Evolutionary conservation across 2,329 filamentous ascomycete genomes (phyloP).

Genomic region (Emydomyces testavorans): DNA sequence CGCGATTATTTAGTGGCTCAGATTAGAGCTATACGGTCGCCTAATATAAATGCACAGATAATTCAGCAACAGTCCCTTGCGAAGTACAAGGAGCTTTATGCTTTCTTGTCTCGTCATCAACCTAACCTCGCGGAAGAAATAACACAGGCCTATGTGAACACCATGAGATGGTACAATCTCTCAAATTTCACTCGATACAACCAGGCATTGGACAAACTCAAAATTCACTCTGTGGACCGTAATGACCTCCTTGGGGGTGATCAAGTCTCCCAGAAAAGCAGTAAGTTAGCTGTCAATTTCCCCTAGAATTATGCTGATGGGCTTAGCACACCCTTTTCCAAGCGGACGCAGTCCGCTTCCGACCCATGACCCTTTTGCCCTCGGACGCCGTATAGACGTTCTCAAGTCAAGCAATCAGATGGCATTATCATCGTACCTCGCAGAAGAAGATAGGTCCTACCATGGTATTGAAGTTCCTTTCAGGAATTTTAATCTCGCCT

Average conservation of each 20-base stretch:
- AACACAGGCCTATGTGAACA: conserved; percentile 86
- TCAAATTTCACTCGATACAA: conserved; percentile 86
- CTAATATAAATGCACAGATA: conserved; percentile 92
- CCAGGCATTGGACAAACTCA: conserved; percentile 70
- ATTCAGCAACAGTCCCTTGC: conserved; percentile 90
- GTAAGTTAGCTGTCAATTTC: conserved; percentile 22
- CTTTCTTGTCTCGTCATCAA: conserved; percentile 74
- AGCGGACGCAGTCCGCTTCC: conserved; percentile 30
- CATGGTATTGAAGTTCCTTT: conserved; percentile 89
- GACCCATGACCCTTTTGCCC: conserved; percentile 71
- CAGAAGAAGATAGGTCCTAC: conserved; percentile 73
- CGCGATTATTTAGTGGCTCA: conserved; percentile 88
- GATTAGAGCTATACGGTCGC: conserved; percentile 85
- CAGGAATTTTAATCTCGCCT: conserved; percentile 83
- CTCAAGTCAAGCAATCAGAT: conserved; percentile 61
- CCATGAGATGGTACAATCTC: conserved; percentile 96
- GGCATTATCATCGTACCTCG: conserved; percentile 75
- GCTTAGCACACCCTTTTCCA: conserved; percentile 28
- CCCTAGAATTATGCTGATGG: not conserved
- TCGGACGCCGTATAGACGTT: conserved; percentile 76
- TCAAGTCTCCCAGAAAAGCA: conserved; percentile 51
- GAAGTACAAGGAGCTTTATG: conserved; percentile 75
- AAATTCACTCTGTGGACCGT: conserved; percentile 69
- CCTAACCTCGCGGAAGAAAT: conserved; percentile 79
- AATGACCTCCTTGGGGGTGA: conserved; percentile 75